Evolutionary conservation across 2,329 filamentous ascomycete species (phyloP).

Genomic region (Diplocarpon rosae): DNA sequence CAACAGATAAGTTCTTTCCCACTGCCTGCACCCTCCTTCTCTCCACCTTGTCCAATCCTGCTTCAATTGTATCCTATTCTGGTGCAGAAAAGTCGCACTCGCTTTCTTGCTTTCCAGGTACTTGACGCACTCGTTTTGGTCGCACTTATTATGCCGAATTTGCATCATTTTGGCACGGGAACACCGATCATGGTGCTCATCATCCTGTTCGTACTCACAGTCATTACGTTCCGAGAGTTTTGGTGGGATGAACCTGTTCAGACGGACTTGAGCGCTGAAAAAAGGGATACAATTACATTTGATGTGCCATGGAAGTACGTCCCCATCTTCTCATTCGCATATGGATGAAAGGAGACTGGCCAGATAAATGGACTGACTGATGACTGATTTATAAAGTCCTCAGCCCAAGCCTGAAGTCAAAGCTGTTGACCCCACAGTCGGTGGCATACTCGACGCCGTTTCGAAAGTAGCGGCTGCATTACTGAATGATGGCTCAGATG

Average conservation of each 20-base stretch:
- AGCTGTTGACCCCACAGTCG: conserved; percentile 4
- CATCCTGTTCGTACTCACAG: conserved; percentile 15
- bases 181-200: conserved; percentile 14
- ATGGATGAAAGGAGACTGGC: not conserved
- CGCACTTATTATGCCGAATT: conserved; percentile 15
- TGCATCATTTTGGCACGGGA: conserved; percentile 9
- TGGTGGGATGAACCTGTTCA: conserved; percentile 1
- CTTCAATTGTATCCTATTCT: not conserved
- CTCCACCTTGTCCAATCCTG: too few relatives aligned
- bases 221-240: conserved; percentile 20
- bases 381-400: not conserved
- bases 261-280: not conserved
- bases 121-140: not conserved
- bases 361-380: not conserved
- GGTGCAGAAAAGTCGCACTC: not conserved
- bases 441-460: conserved; percentile 9
- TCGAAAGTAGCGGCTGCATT: conserved; percentile 15
- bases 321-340: not conserved
- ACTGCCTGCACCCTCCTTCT: not conserved
- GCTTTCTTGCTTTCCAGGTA: too few relatives aligned
- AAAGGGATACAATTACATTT: conserved; percentile 12
- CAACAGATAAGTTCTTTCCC: not conserved
- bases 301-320: conserved; percentile 15
- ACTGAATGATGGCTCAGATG: conserved; percentile 6
- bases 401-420: conserved; percentile 5